phyloP scores from a whole-genome alignment of 441 rosid species.

The Erodium trifolium region DNA sequence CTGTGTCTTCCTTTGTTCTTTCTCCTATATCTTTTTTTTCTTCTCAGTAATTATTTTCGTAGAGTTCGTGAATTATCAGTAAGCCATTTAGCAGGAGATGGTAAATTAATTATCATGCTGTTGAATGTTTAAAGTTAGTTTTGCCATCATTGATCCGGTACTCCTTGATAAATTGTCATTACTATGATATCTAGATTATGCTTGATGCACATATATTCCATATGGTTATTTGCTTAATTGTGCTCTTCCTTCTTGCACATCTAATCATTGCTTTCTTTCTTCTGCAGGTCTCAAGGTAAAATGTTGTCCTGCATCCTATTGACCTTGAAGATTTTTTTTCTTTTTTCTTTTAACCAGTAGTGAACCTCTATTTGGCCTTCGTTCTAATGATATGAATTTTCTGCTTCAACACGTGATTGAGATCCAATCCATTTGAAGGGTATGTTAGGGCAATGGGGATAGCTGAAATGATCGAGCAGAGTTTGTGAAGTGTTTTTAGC shows the following conservation, averaged over 20 bases:
- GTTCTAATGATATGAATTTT: constrained; percentile 17
- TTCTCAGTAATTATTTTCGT: not conserved
- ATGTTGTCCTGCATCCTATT: constrained; percentile 18
- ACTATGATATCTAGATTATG: too few relatives aligned
- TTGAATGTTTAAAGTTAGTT: not conserved
- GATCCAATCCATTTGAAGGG: not conserved
- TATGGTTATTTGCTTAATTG: not conserved
- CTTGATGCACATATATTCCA: too few relatives aligned
- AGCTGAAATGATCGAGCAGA: not conserved
- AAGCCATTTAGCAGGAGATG: not conserved
- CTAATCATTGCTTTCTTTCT: constrained; percentile 14
- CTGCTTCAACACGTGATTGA: not conserved
- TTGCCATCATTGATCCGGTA: not conserved
- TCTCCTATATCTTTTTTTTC: not conserved
- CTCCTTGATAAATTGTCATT: not conserved
- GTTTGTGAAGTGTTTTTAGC: not conserved
- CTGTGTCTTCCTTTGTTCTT: not conserved
- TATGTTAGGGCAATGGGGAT: not conserved
- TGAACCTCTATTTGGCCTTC: constrained; percentile 12
- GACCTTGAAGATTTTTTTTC: constrained; percentile 10
- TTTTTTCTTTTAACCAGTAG: constrained; percentile 9
- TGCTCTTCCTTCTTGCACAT: not conserved
- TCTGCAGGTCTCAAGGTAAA: constrained; percentile 58
- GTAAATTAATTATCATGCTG: not conserved
- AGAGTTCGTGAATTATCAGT: not conserved